Conservation (phyloP, 2,329 filamentous ascomycete genomes). For the Lojkania enalia region DNA sequence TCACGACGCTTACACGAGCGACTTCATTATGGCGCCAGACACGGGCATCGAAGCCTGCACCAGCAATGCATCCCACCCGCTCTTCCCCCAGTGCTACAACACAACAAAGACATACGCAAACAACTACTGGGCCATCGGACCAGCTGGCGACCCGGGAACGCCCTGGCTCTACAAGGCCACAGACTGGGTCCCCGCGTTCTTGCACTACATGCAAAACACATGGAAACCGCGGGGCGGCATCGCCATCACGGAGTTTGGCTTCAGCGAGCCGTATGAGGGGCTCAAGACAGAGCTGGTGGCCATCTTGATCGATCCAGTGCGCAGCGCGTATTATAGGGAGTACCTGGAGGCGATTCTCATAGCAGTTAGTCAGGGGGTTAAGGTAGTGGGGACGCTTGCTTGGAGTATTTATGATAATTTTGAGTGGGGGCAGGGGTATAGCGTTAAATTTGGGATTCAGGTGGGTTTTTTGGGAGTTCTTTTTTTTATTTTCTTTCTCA, state of each 20-base stretch:
- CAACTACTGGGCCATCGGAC: constrained; percentile 38
- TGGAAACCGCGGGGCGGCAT: constrained; percentile 36
- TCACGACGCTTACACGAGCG: constrained; percentile 42
- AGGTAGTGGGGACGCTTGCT: constrained; percentile 41
- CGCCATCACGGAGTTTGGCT: constrained; percentile 44
- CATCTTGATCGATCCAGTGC: constrained; percentile 35
- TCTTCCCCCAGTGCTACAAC: constrained; percentile 42
- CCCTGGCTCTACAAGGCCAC: constrained; percentile 43
- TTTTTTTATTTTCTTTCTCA: neutral
- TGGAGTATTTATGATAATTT: constrained; percentile 46
- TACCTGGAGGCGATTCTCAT: constrained; percentile 42
- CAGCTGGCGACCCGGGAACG: constrained; percentile 33
- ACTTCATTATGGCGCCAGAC: constrained; percentile 41
- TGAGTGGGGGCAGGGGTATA: constrained; percentile 40
- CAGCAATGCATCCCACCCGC: constrained; percentile 34
- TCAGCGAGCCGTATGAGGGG: constrained; percentile 41
- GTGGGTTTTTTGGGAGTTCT: too few relatives aligned
- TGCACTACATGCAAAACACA: constrained; percentile 39
- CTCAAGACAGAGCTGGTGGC: constrained; percentile 31
- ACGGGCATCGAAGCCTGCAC: constrained; percentile 44
- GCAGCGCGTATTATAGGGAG: constrained; percentile 36
- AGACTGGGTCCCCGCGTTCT: constrained; percentile 40
- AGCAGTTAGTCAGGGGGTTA: constrained; percentile 39
- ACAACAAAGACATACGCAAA: constrained; percentile 36
- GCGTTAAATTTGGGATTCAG: constrained; percentile 42